These are phyloP conservation scores for Lactarius indigo DNA, from an alignment of 768 basidiomycete species.

Conservation along the genomic window DNA sequence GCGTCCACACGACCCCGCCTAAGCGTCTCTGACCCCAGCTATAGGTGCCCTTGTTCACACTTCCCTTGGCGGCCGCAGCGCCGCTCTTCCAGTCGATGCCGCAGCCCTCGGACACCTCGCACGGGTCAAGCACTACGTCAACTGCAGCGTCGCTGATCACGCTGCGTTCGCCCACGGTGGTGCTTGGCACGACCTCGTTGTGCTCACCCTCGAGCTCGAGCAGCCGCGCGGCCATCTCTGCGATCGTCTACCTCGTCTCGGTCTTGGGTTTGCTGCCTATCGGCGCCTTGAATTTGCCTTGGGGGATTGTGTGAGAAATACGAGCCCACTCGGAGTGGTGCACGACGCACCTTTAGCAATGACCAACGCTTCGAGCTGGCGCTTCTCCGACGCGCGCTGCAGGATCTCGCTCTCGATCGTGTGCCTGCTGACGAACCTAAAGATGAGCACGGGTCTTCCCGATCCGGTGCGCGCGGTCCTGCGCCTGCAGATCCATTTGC, in stretches of 20 bases:
- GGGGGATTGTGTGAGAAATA: background rate
- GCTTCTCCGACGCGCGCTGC: constrained; percentile 80
- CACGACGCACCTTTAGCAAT: constrained; percentile 74
- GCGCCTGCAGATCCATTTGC: constrained; percentile 95
- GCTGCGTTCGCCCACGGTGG: constrained; percentile 60
- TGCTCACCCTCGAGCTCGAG: constrained; percentile 83
- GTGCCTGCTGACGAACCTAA: constrained; percentile 80
- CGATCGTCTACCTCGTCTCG: constrained; percentile 57
- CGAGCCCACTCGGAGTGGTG: background rate
- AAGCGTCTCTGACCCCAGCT: background rate
- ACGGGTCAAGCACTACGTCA: constrained; percentile 74
- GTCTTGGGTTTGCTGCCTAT: constrained; percentile 41
- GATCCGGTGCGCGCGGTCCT: constrained; percentile 93
- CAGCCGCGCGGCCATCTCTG: constrained; percentile 76
- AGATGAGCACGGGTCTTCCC: constrained; percentile 94
- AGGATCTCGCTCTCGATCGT: constrained; percentile 93
- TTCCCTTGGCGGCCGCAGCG: constrained; percentile 30
- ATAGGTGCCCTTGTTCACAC: constrained; percentile 1
- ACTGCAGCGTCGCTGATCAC: constrained; percentile 83
- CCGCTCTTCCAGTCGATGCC: constrained; percentile 70
- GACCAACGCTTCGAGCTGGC: constrained; percentile 89
- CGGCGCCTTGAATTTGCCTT: constrained; percentile 83
- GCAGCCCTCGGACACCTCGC: constrained; percentile 67
- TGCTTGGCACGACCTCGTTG: constrained; percentile 79
- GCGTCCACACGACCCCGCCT: background rate